Conservation (phyloP, 495 filamentous ascomycete species). For the Neurospora sp. region DNA sequence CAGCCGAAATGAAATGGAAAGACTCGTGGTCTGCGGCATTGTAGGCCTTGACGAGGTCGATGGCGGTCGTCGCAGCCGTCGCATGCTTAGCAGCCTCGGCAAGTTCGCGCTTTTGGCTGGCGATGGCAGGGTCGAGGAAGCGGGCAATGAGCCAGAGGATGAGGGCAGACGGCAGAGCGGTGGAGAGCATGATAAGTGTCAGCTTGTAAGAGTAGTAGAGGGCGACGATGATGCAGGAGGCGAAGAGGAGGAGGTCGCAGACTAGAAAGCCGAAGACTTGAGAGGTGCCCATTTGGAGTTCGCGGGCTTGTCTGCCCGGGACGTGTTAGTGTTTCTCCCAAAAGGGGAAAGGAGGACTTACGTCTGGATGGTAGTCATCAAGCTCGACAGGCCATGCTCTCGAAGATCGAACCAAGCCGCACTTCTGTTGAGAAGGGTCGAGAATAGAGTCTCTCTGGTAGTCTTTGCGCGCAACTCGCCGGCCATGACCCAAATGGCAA, state of each 20-base stretch:
- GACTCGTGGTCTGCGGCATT: conserved; percentile 67
- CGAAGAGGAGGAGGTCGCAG: conserved; percentile 48
- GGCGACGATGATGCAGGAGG: conserved; percentile 58
- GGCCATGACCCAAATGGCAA: conserved; percentile 59
- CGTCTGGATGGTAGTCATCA: conserved; percentile 66
- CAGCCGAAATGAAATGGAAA: conserved; percentile 49
- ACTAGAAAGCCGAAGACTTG: conserved; percentile 63
- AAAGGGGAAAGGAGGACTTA: conserved; percentile 29
- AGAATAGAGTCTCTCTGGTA: conserved; percentile 55
- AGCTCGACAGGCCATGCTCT: conserved; percentile 58
- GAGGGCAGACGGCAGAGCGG: conserved; percentile 56
- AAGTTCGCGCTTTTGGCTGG: conserved; percentile 59
- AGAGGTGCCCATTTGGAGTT: conserved; percentile 71
- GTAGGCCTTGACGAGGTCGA: conserved; percentile 82
- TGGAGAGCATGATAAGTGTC: conserved; percentile 69
- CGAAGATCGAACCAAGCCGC: conserved; percentile 76
- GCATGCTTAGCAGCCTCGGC: conserved; percentile 61
- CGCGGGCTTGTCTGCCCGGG: conserved; percentile 57
- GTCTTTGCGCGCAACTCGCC: conserved; percentile 70
- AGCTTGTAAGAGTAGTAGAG: conserved; percentile 76
- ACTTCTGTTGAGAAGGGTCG: conserved; percentile 56
- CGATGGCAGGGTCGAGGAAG: conserved; percentile 54
- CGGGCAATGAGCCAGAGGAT: conserved; percentile 50
- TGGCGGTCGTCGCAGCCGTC: conserved; percentile 56
- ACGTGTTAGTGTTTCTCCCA: not conserved